A percentile compares a stretch with the other conserved stretches of the same genome.
These are phyloP conservation scores for Sarocladiaceae sp. DNA, from an alignment of 2,329 filamentous ascomycete genomes.

Conservation along the genomic window DNA sequence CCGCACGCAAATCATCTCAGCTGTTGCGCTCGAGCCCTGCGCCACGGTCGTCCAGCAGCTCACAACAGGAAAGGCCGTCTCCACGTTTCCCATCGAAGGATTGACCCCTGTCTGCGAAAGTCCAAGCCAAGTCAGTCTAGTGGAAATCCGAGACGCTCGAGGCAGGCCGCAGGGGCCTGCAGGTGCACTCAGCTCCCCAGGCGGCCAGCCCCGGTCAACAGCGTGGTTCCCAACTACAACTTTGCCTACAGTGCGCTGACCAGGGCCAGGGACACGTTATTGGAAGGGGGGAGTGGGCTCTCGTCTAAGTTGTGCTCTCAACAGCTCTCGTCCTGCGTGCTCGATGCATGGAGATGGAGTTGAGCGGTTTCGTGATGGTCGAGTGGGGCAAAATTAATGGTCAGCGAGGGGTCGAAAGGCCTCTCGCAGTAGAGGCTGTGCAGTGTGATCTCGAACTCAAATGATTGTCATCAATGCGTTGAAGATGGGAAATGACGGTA, in stretches of 20 bases:
- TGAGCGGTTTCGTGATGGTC: background rate
- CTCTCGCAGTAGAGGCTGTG: constrained; percentile 1
- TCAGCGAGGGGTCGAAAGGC: background rate
- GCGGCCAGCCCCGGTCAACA: constrained; percentile 3
- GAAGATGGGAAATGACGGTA: background rate
- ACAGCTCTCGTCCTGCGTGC: no score
- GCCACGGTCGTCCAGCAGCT: no score
- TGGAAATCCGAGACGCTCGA: constrained; percentile 9
- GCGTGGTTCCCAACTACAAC: no score
- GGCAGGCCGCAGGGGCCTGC: background rate
- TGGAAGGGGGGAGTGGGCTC: background rate
- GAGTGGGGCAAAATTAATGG: background rate
- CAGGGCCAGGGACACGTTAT: background rate
- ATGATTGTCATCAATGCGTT: background rate
- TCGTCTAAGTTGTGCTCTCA: no score
- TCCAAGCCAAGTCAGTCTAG: constrained; percentile 3
- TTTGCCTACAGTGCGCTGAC: background rate
- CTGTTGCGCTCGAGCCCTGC: no score
- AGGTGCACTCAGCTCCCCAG: background rate
- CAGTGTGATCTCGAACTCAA: background rate
- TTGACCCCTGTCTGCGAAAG: background rate
- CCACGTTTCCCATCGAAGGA: background rate
- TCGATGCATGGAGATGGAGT: constrained; percentile 3
- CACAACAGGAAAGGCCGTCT: background rate
- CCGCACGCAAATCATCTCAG: no score